Conservation (phyloP, 768 basidiomycete species). For the Boletus rex-veris region DNA sequence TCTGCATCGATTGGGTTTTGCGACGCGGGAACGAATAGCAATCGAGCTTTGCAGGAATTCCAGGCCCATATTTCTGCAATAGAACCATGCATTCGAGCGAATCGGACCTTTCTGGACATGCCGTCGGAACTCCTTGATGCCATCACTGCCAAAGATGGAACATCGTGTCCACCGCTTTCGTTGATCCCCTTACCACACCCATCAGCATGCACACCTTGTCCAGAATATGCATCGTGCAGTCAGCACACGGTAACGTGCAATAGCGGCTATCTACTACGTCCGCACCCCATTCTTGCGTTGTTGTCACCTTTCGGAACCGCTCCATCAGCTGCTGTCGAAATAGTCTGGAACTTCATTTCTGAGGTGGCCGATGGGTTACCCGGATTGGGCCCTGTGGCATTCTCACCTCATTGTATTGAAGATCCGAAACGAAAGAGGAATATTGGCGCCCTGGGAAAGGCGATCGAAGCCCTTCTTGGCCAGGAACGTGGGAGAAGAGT, state of each 20-base stretch:
- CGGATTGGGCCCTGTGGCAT: slow-evolving; percentile 68
- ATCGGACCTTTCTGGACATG: slow-evolving; percentile 45
- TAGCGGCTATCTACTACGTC: slow-evolving; percentile 59
- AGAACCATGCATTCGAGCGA: slow-evolving; percentile 54
- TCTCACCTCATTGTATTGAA: slow-evolving; percentile 73
- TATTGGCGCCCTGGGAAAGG: slow-evolving; percentile 72
- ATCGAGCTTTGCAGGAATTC: slow-evolving; percentile 48
- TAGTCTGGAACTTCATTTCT: slow-evolving; percentile 47
- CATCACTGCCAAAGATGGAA: slow-evolving; percentile 30
- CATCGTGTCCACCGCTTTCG: slow-evolving; percentile 52
- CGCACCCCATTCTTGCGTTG: slow-evolving; percentile 53
- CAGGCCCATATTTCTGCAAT: slow-evolving; percentile 44
- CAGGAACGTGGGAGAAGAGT: slow-evolving; percentile 61
- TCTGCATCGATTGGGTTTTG: slow-evolving; percentile 77
- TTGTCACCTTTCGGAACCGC: slow-evolving; percentile 40
- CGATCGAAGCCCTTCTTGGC: slow-evolving; percentile 61
- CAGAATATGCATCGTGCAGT: slow-evolving; percentile 62
- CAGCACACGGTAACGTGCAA: slow-evolving; percentile 60
- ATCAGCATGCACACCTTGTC: slow-evolving; percentile 68
- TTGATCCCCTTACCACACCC: slow-evolving; percentile 56
- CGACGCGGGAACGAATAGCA: slow-evolving; percentile 59
- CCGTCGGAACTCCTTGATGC: slow-evolving; percentile 25
- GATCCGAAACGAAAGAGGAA: slow-evolving; percentile 72
- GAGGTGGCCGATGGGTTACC: slow-evolving; percentile 64
- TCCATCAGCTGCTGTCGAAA: slow-evolving; percentile 37